A percentile compares a stretch with the other conserved stretches of the same genome.
phyloP scores from a whole-genome alignment of 2,329 filamentous ascomycete species.

The Sporothrix schenckii region DNA sequence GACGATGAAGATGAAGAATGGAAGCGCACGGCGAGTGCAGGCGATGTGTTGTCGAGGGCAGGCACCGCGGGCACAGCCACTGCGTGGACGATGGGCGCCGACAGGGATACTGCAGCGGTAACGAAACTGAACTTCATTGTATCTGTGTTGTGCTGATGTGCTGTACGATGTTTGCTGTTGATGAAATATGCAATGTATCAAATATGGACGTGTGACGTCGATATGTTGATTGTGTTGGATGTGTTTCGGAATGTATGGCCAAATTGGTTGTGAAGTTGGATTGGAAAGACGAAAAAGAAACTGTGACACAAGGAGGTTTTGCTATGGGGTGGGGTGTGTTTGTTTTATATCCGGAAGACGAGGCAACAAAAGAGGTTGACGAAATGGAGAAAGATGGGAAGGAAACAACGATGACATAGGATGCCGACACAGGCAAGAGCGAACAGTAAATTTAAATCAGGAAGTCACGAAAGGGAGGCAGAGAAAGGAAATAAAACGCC shows the following conservation, averaged over 20 bases:
- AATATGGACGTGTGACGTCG: neutral
- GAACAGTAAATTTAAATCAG: slow-evolving; percentile 10
- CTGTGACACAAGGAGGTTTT: neutral
- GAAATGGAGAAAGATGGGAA: neutral
- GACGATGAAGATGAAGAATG: slow-evolving; percentile 3
- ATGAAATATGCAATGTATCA: neutral
- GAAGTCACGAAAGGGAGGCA: slow-evolving; percentile 1
- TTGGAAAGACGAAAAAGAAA: neutral
- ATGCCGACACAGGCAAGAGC: neutral
- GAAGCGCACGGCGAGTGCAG: slow-evolving; percentile 12
- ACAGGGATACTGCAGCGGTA: slow-evolving; percentile 29
- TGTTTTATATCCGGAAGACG: slow-evolving; percentile 11
- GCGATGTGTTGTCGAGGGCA: slow-evolving; percentile 1
- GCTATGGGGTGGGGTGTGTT: neutral
- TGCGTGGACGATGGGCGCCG: slow-evolving; percentile 36
- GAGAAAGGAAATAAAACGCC: neutral
- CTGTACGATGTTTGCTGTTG: neutral
- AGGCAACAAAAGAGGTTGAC: neutral
- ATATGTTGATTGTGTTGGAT: neutral
- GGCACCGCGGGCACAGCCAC: slow-evolving; percentile 36
- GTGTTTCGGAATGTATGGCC: slow-evolving; percentile 12
- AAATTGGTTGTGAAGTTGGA: neutral
- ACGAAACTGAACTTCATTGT: slow-evolving; percentile 34
- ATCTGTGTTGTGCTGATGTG: neutral
- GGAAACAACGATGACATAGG: neutral